Percentiles rank a stretch among this genome's conserved stretches.
phyloP scores from a whole-genome alignment of 495 filamentous ascomycete species.

The Aspergillus mulundensis region DNA sequence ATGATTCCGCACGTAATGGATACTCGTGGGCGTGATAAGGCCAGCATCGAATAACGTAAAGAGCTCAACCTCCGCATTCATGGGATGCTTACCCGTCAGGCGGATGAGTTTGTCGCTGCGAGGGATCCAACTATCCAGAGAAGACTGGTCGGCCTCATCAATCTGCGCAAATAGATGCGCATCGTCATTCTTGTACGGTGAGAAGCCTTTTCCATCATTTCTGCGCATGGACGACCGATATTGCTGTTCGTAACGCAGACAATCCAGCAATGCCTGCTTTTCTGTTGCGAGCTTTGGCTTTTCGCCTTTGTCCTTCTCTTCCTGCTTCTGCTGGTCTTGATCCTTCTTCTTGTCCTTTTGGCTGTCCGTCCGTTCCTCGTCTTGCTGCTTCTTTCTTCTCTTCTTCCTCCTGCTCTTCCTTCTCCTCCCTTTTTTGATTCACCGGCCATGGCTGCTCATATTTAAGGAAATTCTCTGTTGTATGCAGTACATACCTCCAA shows the following conservation, averaged over 20 bases:
- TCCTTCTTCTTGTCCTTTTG: too few species aligned
- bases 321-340: neutral
- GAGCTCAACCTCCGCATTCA: constrained; percentile 28
- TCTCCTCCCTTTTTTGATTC: constrained; percentile 11
- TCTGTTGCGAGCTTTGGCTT: constrained; percentile 12
- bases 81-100: constrained; percentile 31
- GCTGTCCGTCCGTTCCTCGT: neutral
- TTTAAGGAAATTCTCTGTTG: constrained; percentile 19
- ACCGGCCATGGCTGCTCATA: constrained; percentile 14
- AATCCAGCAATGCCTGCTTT: constrained; percentile 22
- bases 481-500: constrained; percentile 20
- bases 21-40: constrained; percentile 47
- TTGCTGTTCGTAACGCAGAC: constrained; percentile 22
- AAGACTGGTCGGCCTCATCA: constrained; percentile 30
- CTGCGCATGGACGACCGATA: constrained; percentile 18
- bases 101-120: constrained; percentile 26
- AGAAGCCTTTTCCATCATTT: constrained; percentile 26
- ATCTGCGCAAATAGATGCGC: constrained; percentile 10
- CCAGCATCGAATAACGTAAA: constrained; percentile 21
- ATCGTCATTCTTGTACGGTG: constrained; percentile 8
- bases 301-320: neutral
- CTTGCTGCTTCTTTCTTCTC: constrained; percentile 6
- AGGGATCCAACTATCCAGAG: constrained; percentile 35
- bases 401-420: constrained; percentile 7
- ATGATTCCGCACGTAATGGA: constrained; percentile 62